Evolutionary conservation across 805 yeast species (phyloP).

Genomic region (Candida hispaniensis): DNA sequence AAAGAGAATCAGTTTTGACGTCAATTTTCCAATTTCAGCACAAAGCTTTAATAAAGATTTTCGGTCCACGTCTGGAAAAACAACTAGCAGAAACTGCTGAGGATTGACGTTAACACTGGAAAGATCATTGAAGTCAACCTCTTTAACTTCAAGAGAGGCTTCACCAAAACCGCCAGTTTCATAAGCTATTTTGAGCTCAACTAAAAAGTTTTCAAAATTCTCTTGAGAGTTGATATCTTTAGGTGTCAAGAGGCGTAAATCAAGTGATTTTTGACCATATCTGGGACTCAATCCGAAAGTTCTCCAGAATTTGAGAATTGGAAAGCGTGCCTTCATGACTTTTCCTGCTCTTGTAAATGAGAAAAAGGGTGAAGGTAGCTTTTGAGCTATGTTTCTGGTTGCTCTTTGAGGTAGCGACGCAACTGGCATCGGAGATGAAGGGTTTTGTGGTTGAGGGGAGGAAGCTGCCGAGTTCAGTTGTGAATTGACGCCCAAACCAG

Average conservation of each 20-base stretch:
- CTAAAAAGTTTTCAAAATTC: constrained; percentile 23
- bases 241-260: constrained; percentile 26
- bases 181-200: constrained; percentile 26
- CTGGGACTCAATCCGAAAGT: constrained; percentile 30
- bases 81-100: too few species aligned
- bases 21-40: too few species aligned
- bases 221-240: constrained; percentile 21
- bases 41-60: too few species aligned
- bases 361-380: constrained; percentile 25
- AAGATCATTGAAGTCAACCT: too few species aligned
- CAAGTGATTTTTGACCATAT: constrained; percentile 25
- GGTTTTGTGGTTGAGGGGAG: not conserved
- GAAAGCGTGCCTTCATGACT: constrained; percentile 28
- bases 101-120: too few species aligned
- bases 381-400: too few species aligned
- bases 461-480: constrained; percentile 8
- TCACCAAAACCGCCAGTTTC: constrained; percentile 30
- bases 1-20: too few species aligned
- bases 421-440: not conserved
- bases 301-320: constrained; percentile 33
- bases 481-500: constrained; percentile 7
- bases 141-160: constrained; percentile 18
- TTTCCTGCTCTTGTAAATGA: constrained; percentile 24
- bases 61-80: too few species aligned
- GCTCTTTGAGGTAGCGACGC: not conserved